phyloP scores from a whole-genome alignment of 2,329 filamentous ascomycete genomes.

The Talaromyces sp. region DNA sequence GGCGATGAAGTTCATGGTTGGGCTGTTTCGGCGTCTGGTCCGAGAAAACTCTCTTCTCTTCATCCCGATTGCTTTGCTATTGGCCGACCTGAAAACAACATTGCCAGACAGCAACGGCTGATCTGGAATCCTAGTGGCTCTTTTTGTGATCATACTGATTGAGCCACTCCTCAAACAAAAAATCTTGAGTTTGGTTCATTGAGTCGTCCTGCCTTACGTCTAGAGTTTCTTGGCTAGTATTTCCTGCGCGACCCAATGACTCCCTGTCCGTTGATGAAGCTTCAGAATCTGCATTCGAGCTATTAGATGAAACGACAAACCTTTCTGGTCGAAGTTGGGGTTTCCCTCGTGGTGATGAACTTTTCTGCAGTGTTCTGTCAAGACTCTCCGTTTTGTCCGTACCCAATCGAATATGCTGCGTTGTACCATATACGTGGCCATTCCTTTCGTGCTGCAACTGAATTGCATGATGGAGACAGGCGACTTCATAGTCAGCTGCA shows the following conservation, averaged over 20 bases:
- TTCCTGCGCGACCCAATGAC: neutral
- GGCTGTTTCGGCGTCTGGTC: neutral
- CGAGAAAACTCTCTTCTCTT: too few species aligned
- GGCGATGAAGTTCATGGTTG: neutral
- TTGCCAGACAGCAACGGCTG: neutral
- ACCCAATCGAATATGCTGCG: slow-evolving; percentile 25
- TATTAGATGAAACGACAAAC: neutral
- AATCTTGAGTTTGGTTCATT: neutral
- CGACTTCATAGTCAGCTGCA: slow-evolving; percentile 69
- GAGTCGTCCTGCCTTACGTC: neutral
- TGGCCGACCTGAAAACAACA: neutral
- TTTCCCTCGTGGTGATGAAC: neutral
- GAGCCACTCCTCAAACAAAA: neutral
- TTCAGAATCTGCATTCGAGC: neutral
- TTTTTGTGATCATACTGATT: neutral
- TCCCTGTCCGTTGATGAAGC: neutral
- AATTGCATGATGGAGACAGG: slow-evolving; percentile 34
- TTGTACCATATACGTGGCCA: slow-evolving; percentile 26
- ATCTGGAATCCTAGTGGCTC: neutral
- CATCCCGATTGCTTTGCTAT: neutral
- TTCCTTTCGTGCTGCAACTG: slow-evolving; percentile 26
- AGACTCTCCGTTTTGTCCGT: neutral
- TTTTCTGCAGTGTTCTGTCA: neutral
- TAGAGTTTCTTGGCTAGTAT: neutral
- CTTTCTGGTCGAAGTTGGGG: neutral